Conservation (phyloP, 176 grass and related monocot genomes). For the Thalia dealbata region DNA sequence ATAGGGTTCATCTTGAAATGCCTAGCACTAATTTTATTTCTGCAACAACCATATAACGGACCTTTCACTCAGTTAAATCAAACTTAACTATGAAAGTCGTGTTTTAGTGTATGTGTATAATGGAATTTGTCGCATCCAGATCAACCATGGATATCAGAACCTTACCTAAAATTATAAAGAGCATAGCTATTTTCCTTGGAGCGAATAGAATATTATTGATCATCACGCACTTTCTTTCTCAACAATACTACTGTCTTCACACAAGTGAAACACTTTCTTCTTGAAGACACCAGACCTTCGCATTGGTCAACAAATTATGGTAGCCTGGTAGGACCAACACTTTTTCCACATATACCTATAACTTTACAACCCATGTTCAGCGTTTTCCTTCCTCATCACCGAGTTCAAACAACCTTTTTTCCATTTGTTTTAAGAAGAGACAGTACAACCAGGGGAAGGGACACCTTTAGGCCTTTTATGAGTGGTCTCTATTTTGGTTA, state of each 20-base stretch:
- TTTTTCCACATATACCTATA: no score
- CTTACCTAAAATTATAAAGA: not conserved
- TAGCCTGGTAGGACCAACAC: not conserved
- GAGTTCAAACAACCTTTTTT: not conserved
- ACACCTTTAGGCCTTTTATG: not conserved
- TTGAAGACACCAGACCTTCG: not conserved
- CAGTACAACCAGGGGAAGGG: not conserved
- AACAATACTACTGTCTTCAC: not conserved
- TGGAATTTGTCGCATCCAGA: not conserved
- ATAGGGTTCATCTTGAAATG: no score
- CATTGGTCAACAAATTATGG: not conserved
- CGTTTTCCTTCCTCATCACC: not conserved
- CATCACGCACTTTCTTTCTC: not conserved
- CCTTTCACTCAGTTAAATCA: no score
- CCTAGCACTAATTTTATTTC: no score
- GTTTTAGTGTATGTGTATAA: no score
- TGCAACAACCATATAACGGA: no score
- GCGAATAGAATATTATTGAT: not conserved
- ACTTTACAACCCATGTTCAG: not conserved
- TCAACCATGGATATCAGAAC: not conserved
- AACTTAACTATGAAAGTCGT: no score
- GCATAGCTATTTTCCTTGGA: not conserved
- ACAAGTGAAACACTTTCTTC: not conserved
- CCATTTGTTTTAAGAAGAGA: not conserved
- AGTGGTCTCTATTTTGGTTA: not conserved